Evolutionary conservation across 2,329 filamentous ascomycete species (phyloP).

Genomic region (Colletotrichum viniferum): DNA sequence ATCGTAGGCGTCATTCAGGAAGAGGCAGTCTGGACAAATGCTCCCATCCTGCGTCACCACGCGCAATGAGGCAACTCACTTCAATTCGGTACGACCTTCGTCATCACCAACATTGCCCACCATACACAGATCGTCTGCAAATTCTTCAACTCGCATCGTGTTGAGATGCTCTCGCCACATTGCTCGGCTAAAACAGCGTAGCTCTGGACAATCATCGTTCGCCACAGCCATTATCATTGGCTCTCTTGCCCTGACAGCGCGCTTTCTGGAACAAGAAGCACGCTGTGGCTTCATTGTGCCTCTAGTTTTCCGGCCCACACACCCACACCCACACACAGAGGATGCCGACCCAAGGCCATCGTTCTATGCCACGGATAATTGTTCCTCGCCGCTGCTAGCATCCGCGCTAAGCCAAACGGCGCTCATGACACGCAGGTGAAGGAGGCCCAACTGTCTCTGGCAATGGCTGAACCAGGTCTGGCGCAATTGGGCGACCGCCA

Average conservation of each 20-base stretch:
- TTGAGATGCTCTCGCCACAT: conserved; percentile 9
- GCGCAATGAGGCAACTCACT: not conserved
- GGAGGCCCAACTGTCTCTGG: not conserved
- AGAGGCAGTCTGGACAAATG: not conserved
- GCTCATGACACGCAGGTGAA: not conserved
- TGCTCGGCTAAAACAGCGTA: not conserved
- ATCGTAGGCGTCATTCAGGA: not conserved
- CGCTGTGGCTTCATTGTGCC: not conserved
- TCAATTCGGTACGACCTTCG: not conserved
- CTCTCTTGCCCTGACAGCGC: not conserved
- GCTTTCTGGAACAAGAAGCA: not conserved
- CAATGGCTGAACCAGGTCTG: not conserved
- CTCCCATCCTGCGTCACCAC: conserved; percentile 1
- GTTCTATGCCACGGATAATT: conserved; percentile 11
- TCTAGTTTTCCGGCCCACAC: not conserved
- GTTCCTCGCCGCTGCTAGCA: not conserved
- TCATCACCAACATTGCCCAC: not conserved
- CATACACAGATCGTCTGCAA: not conserved
- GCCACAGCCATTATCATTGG: conserved; percentile 11
- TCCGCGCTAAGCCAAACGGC: not conserved
- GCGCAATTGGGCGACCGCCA: not conserved
- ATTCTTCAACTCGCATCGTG: not conserved
- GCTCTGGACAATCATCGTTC: not conserved
- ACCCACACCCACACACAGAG: not conserved
- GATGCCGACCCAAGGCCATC: not conserved